Percentiles rank a stretch among this genome's conserved stretches.
Conservation (phyloP, 495 filamentous ascomycete species). For the Aspergillus avenaceus region DNA sequence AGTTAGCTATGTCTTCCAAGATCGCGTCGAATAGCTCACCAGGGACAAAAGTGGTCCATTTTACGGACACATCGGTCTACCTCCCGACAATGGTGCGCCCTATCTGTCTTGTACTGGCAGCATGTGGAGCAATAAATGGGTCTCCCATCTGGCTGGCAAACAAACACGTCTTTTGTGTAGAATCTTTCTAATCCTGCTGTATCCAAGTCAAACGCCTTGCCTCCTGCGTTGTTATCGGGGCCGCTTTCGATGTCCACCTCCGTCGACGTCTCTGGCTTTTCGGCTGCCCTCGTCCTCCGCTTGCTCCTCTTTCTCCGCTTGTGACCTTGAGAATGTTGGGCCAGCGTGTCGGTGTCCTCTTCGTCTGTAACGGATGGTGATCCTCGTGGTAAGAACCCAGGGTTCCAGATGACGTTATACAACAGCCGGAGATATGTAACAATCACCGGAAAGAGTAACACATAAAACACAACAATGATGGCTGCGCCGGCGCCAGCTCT, state of each 20-base stretch:
- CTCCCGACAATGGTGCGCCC: constrained; percentile 81
- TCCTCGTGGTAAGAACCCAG: constrained; percentile 66
- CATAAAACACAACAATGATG: constrained; percentile 66
- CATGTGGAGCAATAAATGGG: constrained; percentile 80
- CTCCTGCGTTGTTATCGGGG: constrained; percentile 15
- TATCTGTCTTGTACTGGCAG: constrained; percentile 77
- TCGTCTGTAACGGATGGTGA: constrained; percentile 20
- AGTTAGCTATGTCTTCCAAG: background rate
- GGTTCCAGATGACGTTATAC: constrained; percentile 57
- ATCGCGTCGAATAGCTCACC: constrained; percentile 43
- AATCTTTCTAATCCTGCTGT: constrained; percentile 48
- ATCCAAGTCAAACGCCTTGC: constrained; percentile 21
- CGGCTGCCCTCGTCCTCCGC: constrained; percentile 15
- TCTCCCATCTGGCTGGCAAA: constrained; percentile 73
- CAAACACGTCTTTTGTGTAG: constrained; percentile 75
- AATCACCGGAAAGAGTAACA: constrained; percentile 63
- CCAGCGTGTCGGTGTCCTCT: constrained; percentile 10
- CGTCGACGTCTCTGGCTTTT: constrained; percentile 17
- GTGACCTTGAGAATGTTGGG: constrained; percentile 10
- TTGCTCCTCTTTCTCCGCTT: constrained; percentile 15
- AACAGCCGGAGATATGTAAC: constrained; percentile 65
- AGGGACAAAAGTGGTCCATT: constrained; percentile 95
- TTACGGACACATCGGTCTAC: constrained; percentile 74
- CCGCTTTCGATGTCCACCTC: constrained; percentile 25
- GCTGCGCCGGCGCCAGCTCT: constrained; percentile 57